Conservation (phyloP, 306 rosid genomes). For the Dryas octopetala region DNA sequence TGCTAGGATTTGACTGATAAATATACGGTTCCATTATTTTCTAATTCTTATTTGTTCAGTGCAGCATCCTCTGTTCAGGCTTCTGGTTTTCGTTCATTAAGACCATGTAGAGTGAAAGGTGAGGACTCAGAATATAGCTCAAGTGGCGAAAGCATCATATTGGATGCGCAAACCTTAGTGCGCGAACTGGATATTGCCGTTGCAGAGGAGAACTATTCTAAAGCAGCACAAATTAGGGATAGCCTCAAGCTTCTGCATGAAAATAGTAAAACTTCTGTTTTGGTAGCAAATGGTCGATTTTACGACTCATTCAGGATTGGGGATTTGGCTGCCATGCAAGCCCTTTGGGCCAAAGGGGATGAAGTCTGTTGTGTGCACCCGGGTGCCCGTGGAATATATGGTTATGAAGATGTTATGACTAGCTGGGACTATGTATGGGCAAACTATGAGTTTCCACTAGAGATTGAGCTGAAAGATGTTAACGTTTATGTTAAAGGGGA, state of each 20-base stretch:
- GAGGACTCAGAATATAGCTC: slow-evolving; percentile 53
- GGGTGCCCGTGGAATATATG: slow-evolving; percentile 72
- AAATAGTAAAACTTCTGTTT: slow-evolving; percentile 50
- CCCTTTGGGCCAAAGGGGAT: slow-evolving; percentile 67
- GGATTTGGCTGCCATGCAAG: slow-evolving; percentile 84
- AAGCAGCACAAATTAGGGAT: slow-evolving; percentile 85
- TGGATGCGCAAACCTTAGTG: slow-evolving; percentile 60
- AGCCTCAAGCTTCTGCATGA: slow-evolving; percentile 59
- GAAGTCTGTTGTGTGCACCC: slow-evolving; percentile 89
- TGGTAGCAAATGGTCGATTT: slow-evolving; percentile 65
- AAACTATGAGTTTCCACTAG: slow-evolving; percentile 85
- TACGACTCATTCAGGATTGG: slow-evolving; percentile 70
- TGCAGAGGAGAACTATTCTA: slow-evolving; percentile 74
- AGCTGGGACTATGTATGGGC: slow-evolving; percentile 97
- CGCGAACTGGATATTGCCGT: slow-evolving; percentile 68
- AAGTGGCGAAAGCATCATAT: slow-evolving; percentile 46
- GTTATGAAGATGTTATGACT: slow-evolving; percentile 76
- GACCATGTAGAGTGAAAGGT: slow-evolving; percentile 45
- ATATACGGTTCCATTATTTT: background rate
- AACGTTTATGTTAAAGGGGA: slow-evolving; percentile 73
- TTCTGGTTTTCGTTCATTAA: slow-evolving; percentile 32
- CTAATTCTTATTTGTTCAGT: slow-evolving; percentile 28
- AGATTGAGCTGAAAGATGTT: slow-evolving; percentile 73
- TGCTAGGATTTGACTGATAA: background rate
- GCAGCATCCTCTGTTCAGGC: slow-evolving; percentile 33